Conservation (phyloP, 345 rosid species). For the Aegle marmelos region DNA sequence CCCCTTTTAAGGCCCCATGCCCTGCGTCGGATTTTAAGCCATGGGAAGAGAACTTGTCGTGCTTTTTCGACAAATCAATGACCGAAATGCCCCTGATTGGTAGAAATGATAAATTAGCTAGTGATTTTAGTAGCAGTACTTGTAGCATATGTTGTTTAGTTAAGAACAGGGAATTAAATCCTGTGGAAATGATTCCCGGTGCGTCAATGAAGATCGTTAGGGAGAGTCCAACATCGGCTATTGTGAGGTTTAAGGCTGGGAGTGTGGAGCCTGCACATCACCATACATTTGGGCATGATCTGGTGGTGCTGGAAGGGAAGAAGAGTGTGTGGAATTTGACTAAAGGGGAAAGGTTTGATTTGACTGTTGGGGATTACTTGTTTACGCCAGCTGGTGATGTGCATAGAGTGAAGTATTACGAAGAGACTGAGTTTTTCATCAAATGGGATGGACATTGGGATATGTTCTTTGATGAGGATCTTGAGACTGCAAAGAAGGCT, state of each 20-base stretch:
- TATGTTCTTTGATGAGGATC: constrained; percentile 76
- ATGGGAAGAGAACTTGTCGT: constrained; percentile 54
- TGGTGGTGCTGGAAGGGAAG: constrained; percentile 68
- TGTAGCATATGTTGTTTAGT: constrained; percentile 63
- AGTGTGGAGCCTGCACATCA: constrained; percentile 94
- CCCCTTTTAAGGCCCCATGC: constrained; percentile 78
- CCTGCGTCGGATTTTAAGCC: constrained; percentile 59
- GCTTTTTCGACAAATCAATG: constrained; percentile 53
- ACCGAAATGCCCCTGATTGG: constrained; percentile 58
- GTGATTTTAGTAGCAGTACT: background rate
- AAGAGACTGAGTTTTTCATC: constrained; percentile 86
- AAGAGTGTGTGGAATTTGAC: constrained; percentile 85
- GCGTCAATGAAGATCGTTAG: constrained; percentile 89
- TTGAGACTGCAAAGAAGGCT: constrained; percentile 54
- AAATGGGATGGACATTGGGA: constrained; percentile 98
- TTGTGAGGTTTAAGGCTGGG: constrained; percentile 75
- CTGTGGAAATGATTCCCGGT: constrained; percentile 72
- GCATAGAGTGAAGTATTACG: constrained; percentile 80
- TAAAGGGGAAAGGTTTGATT: constrained; percentile 61
- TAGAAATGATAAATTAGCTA: background rate
- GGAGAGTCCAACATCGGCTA: constrained; percentile 80
- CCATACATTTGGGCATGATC: constrained; percentile 83
- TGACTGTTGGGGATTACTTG: constrained; percentile 66
- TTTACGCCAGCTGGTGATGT: constrained; percentile 83
- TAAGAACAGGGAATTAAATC: constrained; percentile 56